Evolutionary conservation across 2,329 filamentous ascomycete species (phyloP).

Genomic region (Rosellinia necatrix): DNA sequence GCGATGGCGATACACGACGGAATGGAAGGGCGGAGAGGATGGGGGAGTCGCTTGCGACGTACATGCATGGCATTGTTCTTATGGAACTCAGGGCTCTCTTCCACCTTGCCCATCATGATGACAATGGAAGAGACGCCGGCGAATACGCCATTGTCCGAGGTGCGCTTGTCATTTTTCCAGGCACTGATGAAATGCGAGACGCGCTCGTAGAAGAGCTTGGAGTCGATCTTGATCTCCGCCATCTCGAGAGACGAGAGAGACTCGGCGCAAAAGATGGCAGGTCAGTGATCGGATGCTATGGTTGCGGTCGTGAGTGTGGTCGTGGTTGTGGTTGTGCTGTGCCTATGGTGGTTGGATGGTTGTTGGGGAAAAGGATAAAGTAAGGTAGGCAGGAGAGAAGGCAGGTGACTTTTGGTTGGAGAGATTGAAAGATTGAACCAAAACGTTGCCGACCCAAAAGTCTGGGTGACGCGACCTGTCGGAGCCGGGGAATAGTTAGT

Average conservation of each 20-base stretch:
- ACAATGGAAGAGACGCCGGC: slow-evolving; percentile 84
- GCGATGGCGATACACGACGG: not conserved
- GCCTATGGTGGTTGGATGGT: slow-evolving; percentile 11
- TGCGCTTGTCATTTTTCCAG: slow-evolving; percentile 96
- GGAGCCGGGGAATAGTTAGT: not conserved
- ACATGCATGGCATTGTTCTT: slow-evolving; percentile 98
- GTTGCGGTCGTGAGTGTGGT: slow-evolving; percentile 5
- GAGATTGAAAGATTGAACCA: slow-evolving; percentile 14
- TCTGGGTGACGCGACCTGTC: slow-evolving; percentile 34
- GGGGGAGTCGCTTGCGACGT: slow-evolving; percentile 45
- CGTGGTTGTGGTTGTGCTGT: not conserved
- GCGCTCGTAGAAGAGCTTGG: slow-evolving; percentile 90
- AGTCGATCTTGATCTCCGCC: slow-evolving; percentile 93
- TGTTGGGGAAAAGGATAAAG: slow-evolving; percentile 10
- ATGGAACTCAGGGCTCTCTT: slow-evolving; percentile 83
- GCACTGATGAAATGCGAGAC: slow-evolving; percentile 82
- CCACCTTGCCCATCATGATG: slow-evolving; percentile 92
- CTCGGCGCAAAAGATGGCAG: slow-evolving; percentile 36
- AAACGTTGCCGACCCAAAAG: slow-evolving; percentile 29
- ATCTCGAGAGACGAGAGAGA: slow-evolving; percentile 54
- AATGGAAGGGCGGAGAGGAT: not conserved
- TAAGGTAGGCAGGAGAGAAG: slow-evolving; percentile 6
- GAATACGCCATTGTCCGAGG: slow-evolving; percentile 77
- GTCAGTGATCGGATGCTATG: slow-evolving; percentile 18
- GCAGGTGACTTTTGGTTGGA: slow-evolving; percentile 47